A percentile compares a stretch with the other conserved stretches of the same genome.
Evolutionary conservation across 768 basidiomycete genomes (phyloP).

Genomic region (Mycena metata): DNA sequence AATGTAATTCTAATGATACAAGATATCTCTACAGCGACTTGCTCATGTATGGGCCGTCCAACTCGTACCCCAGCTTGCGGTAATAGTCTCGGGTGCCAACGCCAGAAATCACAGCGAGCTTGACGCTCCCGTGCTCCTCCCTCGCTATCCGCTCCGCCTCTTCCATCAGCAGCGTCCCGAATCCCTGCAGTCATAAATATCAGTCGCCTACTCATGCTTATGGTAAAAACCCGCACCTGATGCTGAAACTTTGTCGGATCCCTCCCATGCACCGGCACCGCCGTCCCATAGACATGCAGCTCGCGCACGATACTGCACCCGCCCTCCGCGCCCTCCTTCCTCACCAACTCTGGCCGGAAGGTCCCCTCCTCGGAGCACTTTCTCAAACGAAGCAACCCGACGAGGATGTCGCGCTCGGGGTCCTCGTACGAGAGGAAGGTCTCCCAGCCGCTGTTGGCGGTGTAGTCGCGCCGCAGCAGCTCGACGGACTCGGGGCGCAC

Average conservation of each 20-base stretch:
- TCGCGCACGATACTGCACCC: constrained; percentile 95
- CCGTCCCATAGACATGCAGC: constrained; percentile 97
- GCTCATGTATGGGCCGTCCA: constrained; percentile 99
- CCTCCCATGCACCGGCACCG: constrained; percentile 95
- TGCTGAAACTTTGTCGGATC: constrained; percentile 99
- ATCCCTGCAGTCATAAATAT: constrained; percentile 69
- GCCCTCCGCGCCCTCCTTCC: constrained; percentile 76
- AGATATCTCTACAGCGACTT: constrained; percentile 66
- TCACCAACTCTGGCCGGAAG: constrained; percentile 92
- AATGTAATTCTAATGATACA: constrained; percentile 31
- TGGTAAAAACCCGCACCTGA: constrained; percentile 69
- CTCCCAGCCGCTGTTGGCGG: constrained; percentile 99
- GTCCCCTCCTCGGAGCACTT: constrained; percentile 98
- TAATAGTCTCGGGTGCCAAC: constrained; percentile 99
- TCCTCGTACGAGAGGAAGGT: constrained; percentile 99
- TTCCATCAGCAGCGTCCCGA: constrained; percentile 98
- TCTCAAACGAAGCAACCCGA: constrained; percentile 90
- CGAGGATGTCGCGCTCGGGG: constrained; percentile 95
- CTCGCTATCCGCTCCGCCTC: constrained; percentile 98
- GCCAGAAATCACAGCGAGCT: constrained; percentile 96
- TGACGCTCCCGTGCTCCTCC: constrained; percentile 96
- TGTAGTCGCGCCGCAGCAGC: constrained; percentile 93
- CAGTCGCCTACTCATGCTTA: constrained; percentile 8
- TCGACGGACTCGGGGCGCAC: constrained; percentile 96
- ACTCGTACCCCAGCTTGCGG: constrained; percentile 90